Conservation (phyloP, 2,329 filamentous ascomycete species). For the Acrodontium crateriforme region DNA sequence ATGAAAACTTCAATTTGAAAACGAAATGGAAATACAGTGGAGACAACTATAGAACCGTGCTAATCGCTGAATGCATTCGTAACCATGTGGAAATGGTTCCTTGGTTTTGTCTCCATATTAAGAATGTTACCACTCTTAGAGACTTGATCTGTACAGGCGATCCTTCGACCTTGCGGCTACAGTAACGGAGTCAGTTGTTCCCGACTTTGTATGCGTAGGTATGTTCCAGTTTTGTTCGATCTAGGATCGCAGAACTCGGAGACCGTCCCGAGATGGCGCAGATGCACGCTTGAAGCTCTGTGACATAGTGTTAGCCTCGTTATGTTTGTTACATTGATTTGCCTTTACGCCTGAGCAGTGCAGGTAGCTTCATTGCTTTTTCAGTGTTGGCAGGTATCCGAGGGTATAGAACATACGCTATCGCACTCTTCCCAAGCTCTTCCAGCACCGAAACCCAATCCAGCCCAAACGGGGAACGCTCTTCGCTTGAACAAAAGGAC, state of each 20-base stretch:
- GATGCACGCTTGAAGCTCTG: conserved; percentile 40
- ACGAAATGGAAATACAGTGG: no score
- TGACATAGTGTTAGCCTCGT: conserved; percentile 2
- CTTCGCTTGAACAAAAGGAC: conserved; percentile 96
- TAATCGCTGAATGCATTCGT: no score
- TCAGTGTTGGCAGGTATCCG: not conserved
- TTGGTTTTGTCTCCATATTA: no score
- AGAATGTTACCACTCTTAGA: no score
- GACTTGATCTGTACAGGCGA: no score
- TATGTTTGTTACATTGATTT: not conserved
- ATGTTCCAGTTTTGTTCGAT: no score
- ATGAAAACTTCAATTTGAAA: no score
- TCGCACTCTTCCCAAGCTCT: conserved; percentile 98
- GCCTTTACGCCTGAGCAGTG: not conserved
- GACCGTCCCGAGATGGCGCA: conserved; percentile 33
- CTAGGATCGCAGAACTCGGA: conserved; percentile 35
- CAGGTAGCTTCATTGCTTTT: conserved; percentile 1
- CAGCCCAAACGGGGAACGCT: conserved; percentile 93
- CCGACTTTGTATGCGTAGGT: no score
- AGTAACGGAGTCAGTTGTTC: no score
- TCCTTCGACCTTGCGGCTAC: no score
- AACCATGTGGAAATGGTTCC: no score
- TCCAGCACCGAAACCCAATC: conserved; percentile 87
- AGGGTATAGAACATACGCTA: conserved; percentile 33
- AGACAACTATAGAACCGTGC: no score